These are phyloP conservation scores for Lentinus tigrinus DNA, from an alignment of 768 basidiomycete genomes.

Conservation along the genomic window DNA sequence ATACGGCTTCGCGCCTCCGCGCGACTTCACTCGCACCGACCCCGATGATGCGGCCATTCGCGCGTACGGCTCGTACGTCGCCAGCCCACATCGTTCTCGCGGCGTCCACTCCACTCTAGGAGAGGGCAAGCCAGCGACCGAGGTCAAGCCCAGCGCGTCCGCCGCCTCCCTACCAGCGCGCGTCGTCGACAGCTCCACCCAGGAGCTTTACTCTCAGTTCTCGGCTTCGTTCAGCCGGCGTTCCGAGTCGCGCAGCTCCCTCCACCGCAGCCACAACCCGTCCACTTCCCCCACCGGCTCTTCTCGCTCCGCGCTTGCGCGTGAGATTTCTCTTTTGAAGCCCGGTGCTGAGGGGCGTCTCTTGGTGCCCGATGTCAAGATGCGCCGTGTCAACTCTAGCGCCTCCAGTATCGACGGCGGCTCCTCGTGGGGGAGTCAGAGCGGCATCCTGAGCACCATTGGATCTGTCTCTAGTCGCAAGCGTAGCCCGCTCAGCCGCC, in stretches of 20 bases:
- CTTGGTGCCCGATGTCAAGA: slow-evolving; percentile 48
- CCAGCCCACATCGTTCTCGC: slow-evolving; percentile 48
- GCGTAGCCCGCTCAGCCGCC: slow-evolving; percentile 40
- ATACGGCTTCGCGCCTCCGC: slow-evolving; percentile 51
- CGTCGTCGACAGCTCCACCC: slow-evolving; percentile 15
- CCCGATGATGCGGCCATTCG: slow-evolving; percentile 32
- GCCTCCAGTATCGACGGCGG: slow-evolving; percentile 17
- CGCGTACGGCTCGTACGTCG: slow-evolving; percentile 44
- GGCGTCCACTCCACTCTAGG: slow-evolving; percentile 50
- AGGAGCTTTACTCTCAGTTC: slow-evolving; percentile 56
- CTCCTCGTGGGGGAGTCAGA: slow-evolving; percentile 15
- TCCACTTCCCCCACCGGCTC: slow-evolving; percentile 34
- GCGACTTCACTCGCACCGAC: slow-evolving; percentile 21
- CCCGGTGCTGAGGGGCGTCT: slow-evolving; percentile 65
- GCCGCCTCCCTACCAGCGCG: slow-evolving; percentile 7
- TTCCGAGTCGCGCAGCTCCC: slow-evolving; percentile 47
- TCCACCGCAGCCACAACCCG: slow-evolving; percentile 26
- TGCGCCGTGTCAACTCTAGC: slow-evolving; percentile 26
- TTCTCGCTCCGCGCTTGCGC: slow-evolving; percentile 35
- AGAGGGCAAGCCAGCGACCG: slow-evolving; percentile 25
- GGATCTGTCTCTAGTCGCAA: slow-evolving; percentile 16
- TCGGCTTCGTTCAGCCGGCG: slow-evolving; percentile 56
- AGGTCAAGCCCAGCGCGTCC: slow-evolving; percentile 16
- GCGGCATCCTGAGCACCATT: slow-evolving; percentile 1
- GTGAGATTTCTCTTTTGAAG: slow-evolving; percentile 48